phyloP scores from a whole-genome alignment of 495 filamentous ascomycete species.

The Barbatosphaeria neglecta region DNA sequence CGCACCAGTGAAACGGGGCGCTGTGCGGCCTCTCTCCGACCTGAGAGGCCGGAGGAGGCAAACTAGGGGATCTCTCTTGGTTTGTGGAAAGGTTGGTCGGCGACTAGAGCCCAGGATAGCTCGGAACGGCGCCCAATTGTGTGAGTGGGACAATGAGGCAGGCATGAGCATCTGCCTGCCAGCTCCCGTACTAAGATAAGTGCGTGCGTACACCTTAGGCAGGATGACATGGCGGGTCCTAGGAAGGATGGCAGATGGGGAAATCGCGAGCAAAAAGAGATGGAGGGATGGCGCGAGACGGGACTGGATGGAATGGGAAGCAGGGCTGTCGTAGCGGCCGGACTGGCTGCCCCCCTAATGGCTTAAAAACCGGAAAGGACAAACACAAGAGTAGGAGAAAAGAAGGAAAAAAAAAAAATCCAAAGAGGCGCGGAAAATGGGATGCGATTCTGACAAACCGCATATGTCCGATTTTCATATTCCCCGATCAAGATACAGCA shows the following conservation, averaged over 20 bases:
- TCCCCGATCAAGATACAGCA: background rate
- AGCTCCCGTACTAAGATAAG: background rate
- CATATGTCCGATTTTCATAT: background rate
- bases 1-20: no score
- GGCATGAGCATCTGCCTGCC: background rate
- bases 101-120: no score
- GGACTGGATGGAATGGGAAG: no score
- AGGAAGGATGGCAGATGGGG: background rate
- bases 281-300: no score
- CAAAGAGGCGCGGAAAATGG: background rate
- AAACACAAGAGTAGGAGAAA: background rate
- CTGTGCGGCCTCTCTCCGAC: no score
- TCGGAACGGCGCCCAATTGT: no score
- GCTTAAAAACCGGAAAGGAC: background rate
- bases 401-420: background rate
- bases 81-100: no score
- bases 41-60: no score
- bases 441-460: background rate
- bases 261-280: background rate
- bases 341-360: no score
- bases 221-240: background rate
- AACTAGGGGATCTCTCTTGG: no score
- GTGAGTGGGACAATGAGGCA: no score
- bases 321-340: no score
- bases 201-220: background rate